Evolutionary conservation across 2,329 filamentous ascomycete species (phyloP).

Genomic region (Thyridium curvatum): DNA sequence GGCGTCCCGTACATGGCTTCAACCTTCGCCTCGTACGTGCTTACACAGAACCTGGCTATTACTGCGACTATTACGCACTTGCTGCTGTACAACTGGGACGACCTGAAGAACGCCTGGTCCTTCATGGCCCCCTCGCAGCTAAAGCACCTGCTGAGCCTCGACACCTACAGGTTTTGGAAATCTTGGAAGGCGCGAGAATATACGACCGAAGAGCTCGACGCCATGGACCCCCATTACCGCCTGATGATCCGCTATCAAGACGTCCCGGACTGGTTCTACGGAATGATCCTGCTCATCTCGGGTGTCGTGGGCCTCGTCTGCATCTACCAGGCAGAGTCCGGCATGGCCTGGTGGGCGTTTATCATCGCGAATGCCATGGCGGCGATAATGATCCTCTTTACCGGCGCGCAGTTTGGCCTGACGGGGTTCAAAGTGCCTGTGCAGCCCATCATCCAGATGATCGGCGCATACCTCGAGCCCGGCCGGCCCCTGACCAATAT

Average conservation of each 20-base stretch:
- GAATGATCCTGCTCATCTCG: constrained; percentile 22
- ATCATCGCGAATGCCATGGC: constrained; percentile 28
- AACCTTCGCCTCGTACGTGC: constrained; percentile 29
- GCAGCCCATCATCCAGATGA: constrained; percentile 33
- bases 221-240: constrained; percentile 23
- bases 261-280: constrained; percentile 11
- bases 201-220: constrained; percentile 10
- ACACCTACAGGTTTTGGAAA: constrained; percentile 3
- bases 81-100: constrained; percentile 10
- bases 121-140: constrained; percentile 5
- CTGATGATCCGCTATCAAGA: constrained; percentile 11
- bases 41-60: constrained; percentile 37
- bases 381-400: constrained; percentile 28
- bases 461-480: constrained; percentile 40
- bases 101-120: constrained; percentile 9
- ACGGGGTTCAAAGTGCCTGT: constrained; percentile 32
- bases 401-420: constrained; percentile 28
- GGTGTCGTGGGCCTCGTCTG: constrained; percentile 28
- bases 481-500: constrained; percentile 32
- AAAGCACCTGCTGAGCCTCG: constrained; percentile 2
- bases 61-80: constrained; percentile 37
- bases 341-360: constrained; percentile 35
- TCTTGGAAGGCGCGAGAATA: constrained; percentile 6
- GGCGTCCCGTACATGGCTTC: constrained; percentile 35
- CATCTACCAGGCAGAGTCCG: constrained; percentile 27